These are phyloP conservation scores for Penicillium argentinense DNA, from an alignment of 495 filamentous ascomycete species.

Conservation along the genomic window DNA sequence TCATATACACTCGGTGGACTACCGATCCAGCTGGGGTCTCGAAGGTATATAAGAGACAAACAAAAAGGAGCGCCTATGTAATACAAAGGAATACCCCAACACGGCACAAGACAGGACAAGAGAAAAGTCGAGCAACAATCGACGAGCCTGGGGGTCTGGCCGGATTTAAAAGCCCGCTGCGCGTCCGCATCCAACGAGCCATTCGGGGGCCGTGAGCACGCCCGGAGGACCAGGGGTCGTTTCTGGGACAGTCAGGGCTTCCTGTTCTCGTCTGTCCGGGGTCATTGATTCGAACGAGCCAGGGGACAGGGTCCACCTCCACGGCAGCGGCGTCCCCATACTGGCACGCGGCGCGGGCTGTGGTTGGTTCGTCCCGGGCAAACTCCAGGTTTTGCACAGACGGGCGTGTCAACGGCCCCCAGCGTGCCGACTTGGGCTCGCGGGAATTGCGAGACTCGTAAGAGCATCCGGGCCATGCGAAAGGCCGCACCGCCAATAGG, in stretches of 20 bases:
- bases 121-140: constrained; percentile 5
- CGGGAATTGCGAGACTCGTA: not conserved
- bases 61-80: not conserved
- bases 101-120: no score
- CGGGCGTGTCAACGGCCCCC: constrained; percentile 11
- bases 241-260: no score
- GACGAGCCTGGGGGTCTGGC: constrained; percentile 8
- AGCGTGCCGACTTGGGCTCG: constrained; percentile 8
- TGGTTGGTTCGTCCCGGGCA: constrained; percentile 7
- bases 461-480: constrained; percentile 15
- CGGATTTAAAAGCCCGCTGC: constrained; percentile 19
- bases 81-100: not conserved
- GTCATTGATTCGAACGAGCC: constrained; percentile 10
- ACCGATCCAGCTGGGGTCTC: constrained; percentile 1
- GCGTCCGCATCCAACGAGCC: not conserved
- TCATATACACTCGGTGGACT: not conserved
- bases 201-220: constrained; percentile 13
- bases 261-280: not conserved
- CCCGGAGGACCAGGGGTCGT: no score
- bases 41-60: constrained; percentile 1
- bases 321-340: not conserved
- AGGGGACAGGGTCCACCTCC: constrained; percentile 8
- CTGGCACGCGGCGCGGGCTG: not conserved
- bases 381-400: not conserved
- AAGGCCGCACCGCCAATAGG: constrained; percentile 6